Base-by-base conservation (phyloP, 208 protist genomes). In the Leptomonas pyrrhocoris region DNA sequence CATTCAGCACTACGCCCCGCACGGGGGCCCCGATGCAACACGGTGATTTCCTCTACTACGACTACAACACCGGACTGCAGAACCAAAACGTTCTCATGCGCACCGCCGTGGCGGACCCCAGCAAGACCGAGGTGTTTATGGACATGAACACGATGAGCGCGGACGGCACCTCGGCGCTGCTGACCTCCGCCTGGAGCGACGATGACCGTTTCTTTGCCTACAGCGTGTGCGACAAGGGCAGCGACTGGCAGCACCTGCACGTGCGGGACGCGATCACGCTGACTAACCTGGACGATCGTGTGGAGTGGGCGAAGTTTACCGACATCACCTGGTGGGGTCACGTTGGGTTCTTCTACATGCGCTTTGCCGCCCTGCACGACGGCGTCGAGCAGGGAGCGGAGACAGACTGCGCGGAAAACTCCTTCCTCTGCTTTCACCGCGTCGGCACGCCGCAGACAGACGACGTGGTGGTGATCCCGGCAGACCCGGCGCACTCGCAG, bases 311-410 rank as follows among this genome's bases (percentile, higher is more conserved):
- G 23, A 98, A 98, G 81, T 98, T 97, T 67, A 88, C 93, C 12
- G 56, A 63, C 51, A 82, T 97, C 64, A 48, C 88, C 38, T 98
- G 86, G 88, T 93, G 83, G 79, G 67, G 70, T 23, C 90, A 94
- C 69, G 36, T 72, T 0, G 96, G 96, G 43, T 98, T 98, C 67
- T 98, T 97, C 77, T 98, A 98, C 82, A 85, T 76, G 13, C 85
- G 92, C 73, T 98, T 90, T 68, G 84, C 84, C 21, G 80, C 70
- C 9, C 76, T 93, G 15, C 38, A 48, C 16, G 86, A 84, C 36
- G 77, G 77, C 27, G 68, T 30, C 12, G 92, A 95, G 66, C 85
- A 90, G 55, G 94, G 93, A 21, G 89, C 87, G 12, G 93, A 98
- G 78, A 96, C 89, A 46, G 89, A 95, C 77, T 74, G 46, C 13